Conservation (phyloP, 73 alveolate species). For the Blepharisma stoltei region DNA sequence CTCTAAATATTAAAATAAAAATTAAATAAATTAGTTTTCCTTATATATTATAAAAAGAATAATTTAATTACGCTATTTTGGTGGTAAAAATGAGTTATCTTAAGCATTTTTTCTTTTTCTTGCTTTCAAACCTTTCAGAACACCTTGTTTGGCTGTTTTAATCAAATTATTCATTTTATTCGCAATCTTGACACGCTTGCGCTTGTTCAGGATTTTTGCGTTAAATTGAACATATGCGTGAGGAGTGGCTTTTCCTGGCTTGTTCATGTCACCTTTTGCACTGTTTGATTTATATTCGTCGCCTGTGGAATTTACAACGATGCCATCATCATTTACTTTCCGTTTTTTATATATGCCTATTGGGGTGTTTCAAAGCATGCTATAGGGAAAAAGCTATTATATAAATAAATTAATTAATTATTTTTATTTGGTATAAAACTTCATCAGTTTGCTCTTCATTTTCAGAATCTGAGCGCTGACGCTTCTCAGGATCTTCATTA, state of each 20-base stretch:
- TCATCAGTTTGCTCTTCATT: neutral
- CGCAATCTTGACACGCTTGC: neutral
- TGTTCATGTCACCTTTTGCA: neutral
- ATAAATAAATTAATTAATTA: no score
- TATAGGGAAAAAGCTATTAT: no score
- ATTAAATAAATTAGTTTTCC: no score
- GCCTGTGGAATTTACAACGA: no score
- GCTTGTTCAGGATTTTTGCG: neutral
- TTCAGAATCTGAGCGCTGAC: neutral
- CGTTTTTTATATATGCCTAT: constrained; percentile 6
- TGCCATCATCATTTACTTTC: neutral
- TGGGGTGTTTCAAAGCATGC: no score
- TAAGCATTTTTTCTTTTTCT: constrained; percentile 11
- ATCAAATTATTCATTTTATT: neutral
- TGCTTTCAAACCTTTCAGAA: constrained; percentile 28
- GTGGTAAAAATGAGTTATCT: neutral
- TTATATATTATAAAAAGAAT: no score
- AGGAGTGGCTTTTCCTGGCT: neutral
- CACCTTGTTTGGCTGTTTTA: constrained; percentile 20
- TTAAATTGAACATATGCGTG: constrained; percentile 2
- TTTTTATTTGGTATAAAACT: no score
- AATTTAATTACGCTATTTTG: no score
- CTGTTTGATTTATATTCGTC: neutral
- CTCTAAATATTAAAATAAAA: no score
- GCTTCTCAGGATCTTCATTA: constrained; percentile 13